Conservation (phyloP, 345 rosid species). For the Eucalyptus camaldulensis region DNA sequence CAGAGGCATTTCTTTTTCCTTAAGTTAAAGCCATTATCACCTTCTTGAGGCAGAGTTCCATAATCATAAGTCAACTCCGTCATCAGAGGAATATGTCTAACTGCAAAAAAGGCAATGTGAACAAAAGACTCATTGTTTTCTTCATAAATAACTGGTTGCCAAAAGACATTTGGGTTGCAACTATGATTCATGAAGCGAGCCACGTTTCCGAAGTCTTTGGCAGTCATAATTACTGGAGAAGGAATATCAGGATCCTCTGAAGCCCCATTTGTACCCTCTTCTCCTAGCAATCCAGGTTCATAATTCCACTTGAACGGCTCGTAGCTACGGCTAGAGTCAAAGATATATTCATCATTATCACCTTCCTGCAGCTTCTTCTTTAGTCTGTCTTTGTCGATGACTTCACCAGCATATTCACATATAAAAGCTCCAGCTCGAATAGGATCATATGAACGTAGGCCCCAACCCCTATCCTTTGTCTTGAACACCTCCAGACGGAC, state of each 20-base stretch:
- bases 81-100: slow-evolving; percentile 73
- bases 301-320: slow-evolving; percentile 16
- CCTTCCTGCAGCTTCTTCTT: slow-evolving; percentile 12
- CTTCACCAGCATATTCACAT: slow-evolving; percentile 90
- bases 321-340: slow-evolving; percentile 38
- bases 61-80: slow-evolving; percentile 81
- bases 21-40: not conserved
- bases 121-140: slow-evolving; percentile 25
- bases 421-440: slow-evolving; percentile 86
- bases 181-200: slow-evolving; percentile 95
- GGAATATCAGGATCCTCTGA: slow-evolving; percentile 17
- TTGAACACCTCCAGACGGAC: slow-evolving; percentile 68
- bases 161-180: slow-evolving; percentile 72
- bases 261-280: slow-evolving; percentile 26
- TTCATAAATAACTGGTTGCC: slow-evolving; percentile 67
- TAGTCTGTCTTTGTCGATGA: slow-evolving; percentile 24
- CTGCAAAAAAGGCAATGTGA: slow-evolving; percentile 66
- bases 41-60: slow-evolving; percentile 30
- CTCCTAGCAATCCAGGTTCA: slow-evolving; percentile 3
- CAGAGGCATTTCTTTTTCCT: slow-evolving; percentile 55
- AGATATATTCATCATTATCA: slow-evolving; percentile 42
- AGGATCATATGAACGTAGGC: slow-evolving; percentile 85
- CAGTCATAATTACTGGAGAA: slow-evolving; percentile 51
- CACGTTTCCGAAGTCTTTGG: slow-evolving; percentile 71
- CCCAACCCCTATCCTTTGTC: slow-evolving; percentile 85